Conservation (phyloP, 2,329 filamentous ascomycete genomes). For the Fusarium pilosicola region DNA sequence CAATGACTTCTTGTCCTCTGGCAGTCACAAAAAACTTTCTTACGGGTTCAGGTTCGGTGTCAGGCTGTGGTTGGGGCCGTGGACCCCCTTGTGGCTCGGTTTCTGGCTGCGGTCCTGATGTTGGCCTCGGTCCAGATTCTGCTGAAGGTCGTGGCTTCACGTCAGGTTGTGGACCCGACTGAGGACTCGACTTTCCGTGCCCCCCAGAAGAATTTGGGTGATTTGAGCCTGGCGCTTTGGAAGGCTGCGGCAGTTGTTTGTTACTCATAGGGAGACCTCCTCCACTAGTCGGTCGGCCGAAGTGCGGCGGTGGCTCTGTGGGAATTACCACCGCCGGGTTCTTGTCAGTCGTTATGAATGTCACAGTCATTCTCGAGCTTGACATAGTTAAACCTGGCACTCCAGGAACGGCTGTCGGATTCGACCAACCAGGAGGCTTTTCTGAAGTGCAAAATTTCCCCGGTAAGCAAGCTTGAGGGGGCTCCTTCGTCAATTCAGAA, state of each 20-base stretch:
- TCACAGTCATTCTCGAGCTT: slow-evolving; percentile 48
- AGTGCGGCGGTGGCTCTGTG: slow-evolving; percentile 52
- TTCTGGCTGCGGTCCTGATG: background rate
- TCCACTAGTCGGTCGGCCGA: slow-evolving; percentile 43
- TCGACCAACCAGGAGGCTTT: slow-evolving; percentile 2
- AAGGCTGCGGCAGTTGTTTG: slow-evolving; percentile 37
- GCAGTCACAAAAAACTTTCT: slow-evolving; percentile 55
- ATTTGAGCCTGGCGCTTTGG: background rate
- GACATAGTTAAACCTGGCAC: slow-evolving; percentile 22
- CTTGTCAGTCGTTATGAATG: slow-evolving; percentile 64
- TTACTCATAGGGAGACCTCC: slow-evolving; percentile 11
- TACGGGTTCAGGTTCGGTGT: slow-evolving; percentile 10
- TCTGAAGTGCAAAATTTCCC: slow-evolving; percentile 5
- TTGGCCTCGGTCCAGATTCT: background rate
- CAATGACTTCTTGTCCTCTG: slow-evolving; percentile 57
- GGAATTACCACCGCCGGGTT: slow-evolving; percentile 62
- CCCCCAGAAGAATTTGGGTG: background rate
- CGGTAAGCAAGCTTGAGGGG: slow-evolving; percentile 10
- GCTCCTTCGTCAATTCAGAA: slow-evolving; percentile 22
- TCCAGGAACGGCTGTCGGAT: slow-evolving; percentile 1
- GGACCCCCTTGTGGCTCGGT: background rate
- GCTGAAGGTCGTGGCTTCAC: background rate
- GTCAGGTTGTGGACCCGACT: background rate
- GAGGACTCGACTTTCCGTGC: background rate
- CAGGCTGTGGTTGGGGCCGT: slow-evolving; percentile 1